Percentiles rank a stretch among this genome's conserved stretches.
These are phyloP conservation scores for Tranzscheliella williamsii DNA, from an alignment of 1,284 basidiomycete genomes.

Conservation along the genomic window DNA sequence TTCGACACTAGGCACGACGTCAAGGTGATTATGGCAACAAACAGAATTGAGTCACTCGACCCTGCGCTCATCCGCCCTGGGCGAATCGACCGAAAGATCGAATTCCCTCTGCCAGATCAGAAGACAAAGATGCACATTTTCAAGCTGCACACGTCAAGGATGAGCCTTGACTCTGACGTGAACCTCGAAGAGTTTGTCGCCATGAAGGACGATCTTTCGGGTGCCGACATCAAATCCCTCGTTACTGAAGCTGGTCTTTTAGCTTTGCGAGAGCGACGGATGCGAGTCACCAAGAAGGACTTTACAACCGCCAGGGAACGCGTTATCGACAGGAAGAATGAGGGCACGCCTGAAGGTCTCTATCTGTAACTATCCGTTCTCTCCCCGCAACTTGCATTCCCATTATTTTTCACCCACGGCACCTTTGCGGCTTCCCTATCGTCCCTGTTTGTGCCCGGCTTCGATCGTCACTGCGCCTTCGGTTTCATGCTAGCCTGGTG, in stretches of 20 bases:
- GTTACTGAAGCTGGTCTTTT: conserved; percentile 86
- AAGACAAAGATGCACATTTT: conserved; percentile 77
- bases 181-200: conserved; percentile 94
- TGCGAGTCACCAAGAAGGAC: conserved; percentile 85
- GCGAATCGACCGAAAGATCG: conserved; percentile 97
- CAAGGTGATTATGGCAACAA: conserved; percentile 84
- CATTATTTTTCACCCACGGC: no score
- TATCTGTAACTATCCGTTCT: conserved; percentile 24
- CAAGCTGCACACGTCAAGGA: conserved; percentile 91
- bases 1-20: conserved; percentile 99
- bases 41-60: conserved; percentile 91
- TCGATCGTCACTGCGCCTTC: no score
- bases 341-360: conserved; percentile 55
- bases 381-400: neutral
- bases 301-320: conserved; percentile 57
- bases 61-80: conserved; percentile 96
- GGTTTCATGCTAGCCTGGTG: no score
- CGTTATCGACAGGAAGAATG: conserved; percentile 58
- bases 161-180: conserved; percentile 89
- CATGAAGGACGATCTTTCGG: conserved; percentile 93
- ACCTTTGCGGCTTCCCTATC: no score
- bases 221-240: conserved; percentile 85
- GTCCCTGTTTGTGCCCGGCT: no score
- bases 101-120: conserved; percentile 60
- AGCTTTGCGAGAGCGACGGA: conserved; percentile 89